Conservation (phyloP, 1,284 basidiomycete species). For the Ganoderma resinaceum region DNA sequence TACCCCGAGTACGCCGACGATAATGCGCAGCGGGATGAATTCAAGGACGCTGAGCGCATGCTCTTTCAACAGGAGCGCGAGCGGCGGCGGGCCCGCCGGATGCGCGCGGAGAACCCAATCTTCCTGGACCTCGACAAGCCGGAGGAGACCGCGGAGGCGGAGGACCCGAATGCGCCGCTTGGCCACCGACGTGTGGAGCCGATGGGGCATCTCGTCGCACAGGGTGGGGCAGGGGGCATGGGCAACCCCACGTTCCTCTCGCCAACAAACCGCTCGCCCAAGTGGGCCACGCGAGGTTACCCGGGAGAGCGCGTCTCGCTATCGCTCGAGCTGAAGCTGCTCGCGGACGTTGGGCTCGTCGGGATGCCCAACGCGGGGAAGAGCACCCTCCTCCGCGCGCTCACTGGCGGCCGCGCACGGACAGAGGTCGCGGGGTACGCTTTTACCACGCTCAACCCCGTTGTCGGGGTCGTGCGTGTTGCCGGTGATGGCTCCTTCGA, state of each 20-base stretch:
- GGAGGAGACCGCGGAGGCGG: slow-evolving; percentile 51
- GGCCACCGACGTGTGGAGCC: slow-evolving; percentile 66
- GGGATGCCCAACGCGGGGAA: slow-evolving; percentile 96
- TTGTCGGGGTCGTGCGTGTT: slow-evolving; percentile 92
- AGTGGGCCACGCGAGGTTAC: slow-evolving; percentile 82
- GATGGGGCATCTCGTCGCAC: slow-evolving; percentile 75
- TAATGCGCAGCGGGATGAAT: slow-evolving; percentile 71
- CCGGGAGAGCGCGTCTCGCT: slow-evolving; percentile 86
- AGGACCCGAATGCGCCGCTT: slow-evolving; percentile 64
- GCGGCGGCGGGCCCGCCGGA: slow-evolving; percentile 53
- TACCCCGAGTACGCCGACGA: slow-evolving; percentile 74
- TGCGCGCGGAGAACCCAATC: slow-evolving; percentile 54
- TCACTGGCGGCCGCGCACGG: slow-evolving; percentile 85
- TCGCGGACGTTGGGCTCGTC: slow-evolving; percentile 95
- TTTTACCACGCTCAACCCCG: slow-evolving; percentile 95
- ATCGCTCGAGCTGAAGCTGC: slow-evolving; percentile 92
- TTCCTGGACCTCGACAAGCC: slow-evolving; percentile 67
- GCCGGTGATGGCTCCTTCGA: slow-evolving; percentile 83
- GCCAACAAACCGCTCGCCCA: slow-evolving; percentile 74
- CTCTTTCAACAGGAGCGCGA: slow-evolving; percentile 72
- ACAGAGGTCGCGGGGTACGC: slow-evolving; percentile 92
- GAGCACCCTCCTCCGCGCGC: slow-evolving; percentile 88
- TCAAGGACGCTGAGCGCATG: slow-evolving; percentile 75
- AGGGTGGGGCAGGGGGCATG: slow-evolving; percentile 85
- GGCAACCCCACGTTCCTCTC: slow-evolving; percentile 91